phyloP scores from a whole-genome alignment of 2,329 filamentous ascomycete species.

The Chaetomium olivaceum region DNA sequence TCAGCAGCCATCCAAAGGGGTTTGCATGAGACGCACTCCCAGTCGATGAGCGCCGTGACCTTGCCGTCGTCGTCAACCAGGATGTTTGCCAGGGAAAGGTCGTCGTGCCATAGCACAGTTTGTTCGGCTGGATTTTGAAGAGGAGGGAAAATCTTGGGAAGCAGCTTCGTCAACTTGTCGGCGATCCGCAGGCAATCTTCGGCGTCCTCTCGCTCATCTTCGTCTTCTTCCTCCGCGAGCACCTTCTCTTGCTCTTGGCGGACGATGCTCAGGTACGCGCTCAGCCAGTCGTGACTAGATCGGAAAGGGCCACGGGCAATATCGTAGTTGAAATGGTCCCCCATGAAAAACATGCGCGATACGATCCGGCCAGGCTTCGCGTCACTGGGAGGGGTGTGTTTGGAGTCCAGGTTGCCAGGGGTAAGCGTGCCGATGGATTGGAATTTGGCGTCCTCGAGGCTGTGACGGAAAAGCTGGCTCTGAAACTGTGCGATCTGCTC shows the following conservation, averaged over 20 bases:
- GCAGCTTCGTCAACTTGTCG: slow-evolving; percentile 21
- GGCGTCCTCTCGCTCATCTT: slow-evolving; percentile 1
- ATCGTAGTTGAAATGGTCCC: slow-evolving; percentile 36
- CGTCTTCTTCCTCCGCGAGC: background rate
- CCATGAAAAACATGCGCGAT: slow-evolving; percentile 38
- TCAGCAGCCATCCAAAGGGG: slow-evolving; percentile 40
- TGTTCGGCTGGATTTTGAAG: slow-evolving; percentile 30
- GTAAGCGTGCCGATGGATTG: slow-evolving; percentile 33
- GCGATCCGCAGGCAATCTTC: background rate
- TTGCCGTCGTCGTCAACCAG: slow-evolving; percentile 33
- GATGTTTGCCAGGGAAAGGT: slow-evolving; percentile 42
- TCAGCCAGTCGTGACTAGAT: slow-evolving; percentile 7
- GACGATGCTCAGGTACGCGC: background rate
- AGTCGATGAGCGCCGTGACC: background rate
- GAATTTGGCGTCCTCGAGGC: slow-evolving; percentile 25
- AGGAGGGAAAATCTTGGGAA: slow-evolving; percentile 38
- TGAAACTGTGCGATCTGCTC: slow-evolving; percentile 38
- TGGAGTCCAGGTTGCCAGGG: background rate
- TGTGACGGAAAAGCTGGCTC: slow-evolving; percentile 32
- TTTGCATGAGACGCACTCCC: slow-evolving; percentile 2
- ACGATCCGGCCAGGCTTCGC: slow-evolving; percentile 35
- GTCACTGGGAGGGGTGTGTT: background rate
- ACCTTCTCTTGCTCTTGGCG: background rate
- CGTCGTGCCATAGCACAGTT: slow-evolving; percentile 42
- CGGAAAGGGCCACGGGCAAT: slow-evolving; percentile 41